Conservation (phyloP, 352 stramenopile genomes). For the Pseudoperonospora humuli region DNA sequence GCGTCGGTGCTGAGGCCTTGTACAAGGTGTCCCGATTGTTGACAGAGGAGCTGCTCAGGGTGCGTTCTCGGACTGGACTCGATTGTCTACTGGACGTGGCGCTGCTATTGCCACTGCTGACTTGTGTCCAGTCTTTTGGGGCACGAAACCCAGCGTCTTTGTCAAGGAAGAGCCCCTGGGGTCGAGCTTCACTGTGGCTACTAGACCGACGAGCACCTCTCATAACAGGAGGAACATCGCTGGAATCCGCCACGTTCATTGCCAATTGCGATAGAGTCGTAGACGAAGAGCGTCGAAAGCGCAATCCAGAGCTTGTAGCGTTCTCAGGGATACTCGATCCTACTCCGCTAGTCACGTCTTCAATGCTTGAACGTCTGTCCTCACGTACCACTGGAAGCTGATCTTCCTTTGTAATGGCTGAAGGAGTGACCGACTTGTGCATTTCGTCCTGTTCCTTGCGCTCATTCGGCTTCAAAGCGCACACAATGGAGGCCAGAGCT, state of each 20-base stretch:
- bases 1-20: conserved; percentile 7
- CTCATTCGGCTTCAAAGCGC: conserved; percentile 42
- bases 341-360: conserved; percentile 4
- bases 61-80: conserved; percentile 19
- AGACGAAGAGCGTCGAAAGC: conserved; percentile 24
- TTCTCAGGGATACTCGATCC: conserved; percentile 1
- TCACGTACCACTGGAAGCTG: conserved; percentile 28
- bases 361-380: conserved; percentile 16
- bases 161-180: conserved; percentile 14
- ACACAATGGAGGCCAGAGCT: conserved; percentile 72
- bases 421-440: conserved; percentile 10
- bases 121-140: conserved; percentile 42
- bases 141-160: conserved; percentile 17
- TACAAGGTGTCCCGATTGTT: conserved; percentile 6
- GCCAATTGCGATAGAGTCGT: conserved; percentile 27
- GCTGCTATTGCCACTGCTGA: conserved; percentile 15
- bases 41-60: conserved; percentile 6
- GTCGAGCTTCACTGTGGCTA: conserved; percentile 50
- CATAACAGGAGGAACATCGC: conserved; percentile 44
- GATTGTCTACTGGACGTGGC: conserved; percentile 23
- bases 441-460: conserved; percentile 11
- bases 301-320: conserved; percentile 11
- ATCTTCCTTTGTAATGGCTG: conserved; percentile 21
- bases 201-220: conserved; percentile 41
- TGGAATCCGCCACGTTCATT: conserved; percentile 16